phyloP scores from a whole-genome alignment of 169 alveolate species.

The Plasmodium gaboni region DNA sequence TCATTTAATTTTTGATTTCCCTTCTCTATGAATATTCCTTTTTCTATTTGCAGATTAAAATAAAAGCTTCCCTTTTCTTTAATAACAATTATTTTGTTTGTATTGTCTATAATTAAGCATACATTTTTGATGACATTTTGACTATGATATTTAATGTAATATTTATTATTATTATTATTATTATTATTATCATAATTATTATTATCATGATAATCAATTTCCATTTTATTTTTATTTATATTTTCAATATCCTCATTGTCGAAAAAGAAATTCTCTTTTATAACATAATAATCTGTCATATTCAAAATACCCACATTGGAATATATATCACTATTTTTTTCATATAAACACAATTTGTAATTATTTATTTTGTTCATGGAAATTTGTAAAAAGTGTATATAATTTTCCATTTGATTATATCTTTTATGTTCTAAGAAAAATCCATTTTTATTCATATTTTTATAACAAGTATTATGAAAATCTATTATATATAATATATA shows the following conservation, averaged over 20 bases:
- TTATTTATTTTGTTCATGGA: conserved; percentile 23
- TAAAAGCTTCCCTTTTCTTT: conserved; percentile 34
- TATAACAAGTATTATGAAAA: conserved; percentile 56
- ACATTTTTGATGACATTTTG: conserved; percentile 27
- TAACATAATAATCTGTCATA: conserved; percentile 67
- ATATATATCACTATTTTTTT: conserved; percentile 16
- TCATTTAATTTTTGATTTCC: conserved; percentile 15
- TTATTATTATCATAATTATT: no score
- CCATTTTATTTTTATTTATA: background rate
- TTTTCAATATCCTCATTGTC: background rate
- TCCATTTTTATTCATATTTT: conserved; percentile 4
- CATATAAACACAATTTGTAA: conserved; percentile 49
- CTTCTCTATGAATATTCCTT: conserved; percentile 11
- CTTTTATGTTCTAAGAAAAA: conserved; percentile 19
- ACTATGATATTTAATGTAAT: no score
- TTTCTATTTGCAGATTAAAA: conserved; percentile 18
- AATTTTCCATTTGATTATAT: conserved; percentile 11
- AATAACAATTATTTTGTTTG: conserved; percentile 20
- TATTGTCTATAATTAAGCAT: conserved; percentile 15
- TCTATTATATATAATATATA: conserved; percentile 51
- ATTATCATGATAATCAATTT: no score
- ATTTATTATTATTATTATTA: no score
- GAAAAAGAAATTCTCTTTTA: conserved; percentile 48
- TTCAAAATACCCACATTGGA: conserved; percentile 54
- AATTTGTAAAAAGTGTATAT: conserved; percentile 33